Conservation (phyloP, 1,284 basidiomycete genomes). For the Exobasidium rhododendri region DNA sequence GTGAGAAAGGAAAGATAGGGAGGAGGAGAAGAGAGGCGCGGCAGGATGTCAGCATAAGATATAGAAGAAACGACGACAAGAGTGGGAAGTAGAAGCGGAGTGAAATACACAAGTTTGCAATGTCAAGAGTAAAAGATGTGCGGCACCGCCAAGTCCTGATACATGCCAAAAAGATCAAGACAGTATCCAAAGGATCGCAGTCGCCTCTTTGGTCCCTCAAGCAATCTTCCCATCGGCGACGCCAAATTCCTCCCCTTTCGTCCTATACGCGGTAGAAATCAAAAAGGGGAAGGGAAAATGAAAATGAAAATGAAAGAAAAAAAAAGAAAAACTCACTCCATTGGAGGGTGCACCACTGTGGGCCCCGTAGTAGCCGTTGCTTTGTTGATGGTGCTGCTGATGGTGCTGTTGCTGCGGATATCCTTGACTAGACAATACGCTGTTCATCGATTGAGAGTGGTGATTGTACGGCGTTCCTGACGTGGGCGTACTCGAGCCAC, state of each 20-base stretch:
- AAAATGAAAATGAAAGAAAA: constrained; percentile 6
- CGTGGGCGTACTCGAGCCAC: constrained; percentile 16
- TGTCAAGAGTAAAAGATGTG: too few relatives aligned
- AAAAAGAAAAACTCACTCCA: constrained; percentile 3
- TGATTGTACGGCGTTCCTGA: constrained; percentile 1
- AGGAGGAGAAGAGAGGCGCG: neutral
- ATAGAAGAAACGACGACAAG: neutral
- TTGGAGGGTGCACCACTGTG: neutral
- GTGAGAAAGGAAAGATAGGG: neutral
- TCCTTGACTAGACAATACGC: neutral
- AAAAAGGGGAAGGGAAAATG: too few relatives aligned
- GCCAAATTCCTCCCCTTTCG: too few relatives aligned
- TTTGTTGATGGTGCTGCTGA: constrained; percentile 8
- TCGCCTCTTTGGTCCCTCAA: too few relatives aligned
- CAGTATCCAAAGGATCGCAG: too few relatives aligned
- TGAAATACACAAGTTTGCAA: too few relatives aligned
- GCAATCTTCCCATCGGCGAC: too few relatives aligned
- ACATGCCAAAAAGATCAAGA: too few relatives aligned
- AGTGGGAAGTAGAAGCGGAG: neutral
- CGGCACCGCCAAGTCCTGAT: too few relatives aligned
- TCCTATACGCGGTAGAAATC: too few relatives aligned
- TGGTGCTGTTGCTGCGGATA: too few relatives aligned
- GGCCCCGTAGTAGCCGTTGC: neutral
- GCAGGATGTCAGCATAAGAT: neutral
- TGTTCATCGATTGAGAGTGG: constrained; percentile 1